Evolutionary conservation across 2,329 filamentous ascomycete species (phyloP).

Genomic region (Colletotrichum falcatum): DNA sequence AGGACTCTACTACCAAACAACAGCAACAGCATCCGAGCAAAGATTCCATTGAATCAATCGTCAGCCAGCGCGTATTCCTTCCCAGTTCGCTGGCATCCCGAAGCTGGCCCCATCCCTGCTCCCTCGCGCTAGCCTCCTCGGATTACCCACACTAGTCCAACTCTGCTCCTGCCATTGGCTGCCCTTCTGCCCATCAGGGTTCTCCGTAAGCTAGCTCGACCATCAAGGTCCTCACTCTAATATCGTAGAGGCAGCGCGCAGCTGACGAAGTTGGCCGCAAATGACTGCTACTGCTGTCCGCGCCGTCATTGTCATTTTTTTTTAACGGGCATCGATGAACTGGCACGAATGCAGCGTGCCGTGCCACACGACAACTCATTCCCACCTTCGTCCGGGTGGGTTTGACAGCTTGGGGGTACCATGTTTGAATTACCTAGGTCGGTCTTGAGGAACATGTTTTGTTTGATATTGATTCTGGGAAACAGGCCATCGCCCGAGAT

Average conservation of each 20-base stretch:
- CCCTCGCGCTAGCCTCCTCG: conserved; percentile 1
- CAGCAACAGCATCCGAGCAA: not conserved
- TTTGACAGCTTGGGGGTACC: not conserved
- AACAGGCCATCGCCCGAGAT: not conserved
- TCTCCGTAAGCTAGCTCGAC: conserved; percentile 32
- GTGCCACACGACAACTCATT: too few relatives aligned
- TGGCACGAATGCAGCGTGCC: not conserved
- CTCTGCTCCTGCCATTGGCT: conserved; percentile 20
- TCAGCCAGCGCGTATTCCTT: not conserved
- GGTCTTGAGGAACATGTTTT: too few relatives aligned
- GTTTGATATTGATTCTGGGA: not conserved
- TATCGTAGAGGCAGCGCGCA: not conserved
- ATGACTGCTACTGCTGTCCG: not conserved
- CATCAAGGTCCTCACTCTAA: conserved; percentile 36
- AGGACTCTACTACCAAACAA: not conserved
- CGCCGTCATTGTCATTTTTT: not conserved
- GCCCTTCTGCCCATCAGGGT: conserved; percentile 28
- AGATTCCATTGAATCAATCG: not conserved
- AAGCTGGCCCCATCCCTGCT: conserved; percentile 30
- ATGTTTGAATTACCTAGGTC: not conserved
- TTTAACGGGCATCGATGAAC: too few relatives aligned
- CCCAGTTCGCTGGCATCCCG: conserved; percentile 13
- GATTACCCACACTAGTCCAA: conserved; percentile 1
- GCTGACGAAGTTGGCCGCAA: not conserved
- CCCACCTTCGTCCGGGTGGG: not conserved